These are phyloP conservation scores for Escovopsis sp. DNA, from an alignment of 2,329 filamentous ascomycete genomes.

Conservation along the genomic window DNA sequence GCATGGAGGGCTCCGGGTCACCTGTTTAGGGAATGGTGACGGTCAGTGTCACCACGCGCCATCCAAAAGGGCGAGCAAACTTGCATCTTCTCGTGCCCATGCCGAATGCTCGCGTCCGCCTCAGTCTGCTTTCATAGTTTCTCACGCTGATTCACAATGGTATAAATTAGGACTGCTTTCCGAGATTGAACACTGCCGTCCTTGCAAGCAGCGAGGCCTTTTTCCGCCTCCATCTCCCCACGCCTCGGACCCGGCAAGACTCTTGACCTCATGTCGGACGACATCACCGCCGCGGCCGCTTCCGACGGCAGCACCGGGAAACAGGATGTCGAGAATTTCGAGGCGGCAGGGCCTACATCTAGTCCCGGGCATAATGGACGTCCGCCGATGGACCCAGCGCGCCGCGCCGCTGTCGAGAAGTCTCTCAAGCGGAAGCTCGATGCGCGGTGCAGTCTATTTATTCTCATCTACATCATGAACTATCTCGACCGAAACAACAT, in stretches of 20 bases:
- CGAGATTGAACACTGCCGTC: no score
- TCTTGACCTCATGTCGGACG: constrained; percentile 7
- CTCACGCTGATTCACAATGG: no score
- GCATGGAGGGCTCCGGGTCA: no score
- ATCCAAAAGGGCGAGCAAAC: no score
- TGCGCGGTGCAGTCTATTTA: constrained; percentile 48
- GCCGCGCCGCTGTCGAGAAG: constrained; percentile 43
- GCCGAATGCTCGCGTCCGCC: no score
- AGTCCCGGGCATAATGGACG: not conserved
- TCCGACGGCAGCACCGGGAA: constrained; percentile 4
- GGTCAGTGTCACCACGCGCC: no score
- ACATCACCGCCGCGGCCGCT: constrained; percentile 6
- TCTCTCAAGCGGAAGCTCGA: constrained; percentile 57
- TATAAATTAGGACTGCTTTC: no score
- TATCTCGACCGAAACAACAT: constrained; percentile 58
- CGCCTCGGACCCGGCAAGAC: not conserved
- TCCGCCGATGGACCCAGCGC: constrained; percentile 24
- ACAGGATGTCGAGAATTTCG: constrained; percentile 6
- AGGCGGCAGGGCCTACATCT: not conserved
- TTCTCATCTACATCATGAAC: constrained; percentile 62
- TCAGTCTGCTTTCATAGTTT: no score
- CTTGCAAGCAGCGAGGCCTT: no score
- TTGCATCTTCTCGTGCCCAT: no score
- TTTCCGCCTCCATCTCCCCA: no score
- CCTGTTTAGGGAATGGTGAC: no score